Evolutionary conservation across 305 asterid species (phyloP).

Genomic region (Fraxinus greggii): DNA sequence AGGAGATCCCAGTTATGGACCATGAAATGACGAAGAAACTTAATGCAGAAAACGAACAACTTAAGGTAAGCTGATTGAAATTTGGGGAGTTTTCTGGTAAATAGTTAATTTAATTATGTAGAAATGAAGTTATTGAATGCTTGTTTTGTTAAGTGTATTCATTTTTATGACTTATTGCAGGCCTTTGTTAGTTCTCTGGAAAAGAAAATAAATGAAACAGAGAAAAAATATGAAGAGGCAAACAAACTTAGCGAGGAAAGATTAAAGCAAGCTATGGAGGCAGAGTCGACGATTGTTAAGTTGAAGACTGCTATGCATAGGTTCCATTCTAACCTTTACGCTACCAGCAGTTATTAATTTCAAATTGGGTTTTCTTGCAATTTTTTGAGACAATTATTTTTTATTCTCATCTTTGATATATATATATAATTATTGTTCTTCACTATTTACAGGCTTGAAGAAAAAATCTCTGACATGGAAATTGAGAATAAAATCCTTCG

Average conservation of each 20-base stretch:
- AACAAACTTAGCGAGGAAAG: constrained; percentile 89
- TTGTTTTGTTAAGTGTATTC: constrained; percentile 15
- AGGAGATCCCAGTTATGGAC: constrained; percentile 91
- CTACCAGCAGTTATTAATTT: constrained; percentile 12
- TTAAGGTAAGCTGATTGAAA: constrained; percentile 51
- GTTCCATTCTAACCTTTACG: constrained; percentile 34
- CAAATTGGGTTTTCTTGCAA: constrained; percentile 1
- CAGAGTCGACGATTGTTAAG: constrained; percentile 86
- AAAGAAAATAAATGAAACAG: constrained; percentile 84
- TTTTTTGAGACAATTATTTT: not conserved
- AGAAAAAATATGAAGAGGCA: constrained; percentile 85
- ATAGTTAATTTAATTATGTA: not conserved
- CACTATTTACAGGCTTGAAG: constrained; percentile 64
- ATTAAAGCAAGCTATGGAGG: constrained; percentile 85
- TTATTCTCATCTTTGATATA: not conserved
- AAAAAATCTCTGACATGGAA: constrained; percentile 88
- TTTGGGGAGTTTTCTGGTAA: not conserved
- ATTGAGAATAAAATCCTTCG: constrained; percentile 89
- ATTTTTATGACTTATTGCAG: constrained; percentile 40
- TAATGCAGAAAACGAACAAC: constrained; percentile 76
- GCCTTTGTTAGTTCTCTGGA: constrained; percentile 81
- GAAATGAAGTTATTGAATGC: constrained; percentile 4
- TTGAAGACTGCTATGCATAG: constrained; percentile 78
- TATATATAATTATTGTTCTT: not conserved
- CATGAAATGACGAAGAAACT: constrained; percentile 74